Base-by-base conservation (phyloP, 257 asterid species). In the Solanum pinnatisectum region DNA sequence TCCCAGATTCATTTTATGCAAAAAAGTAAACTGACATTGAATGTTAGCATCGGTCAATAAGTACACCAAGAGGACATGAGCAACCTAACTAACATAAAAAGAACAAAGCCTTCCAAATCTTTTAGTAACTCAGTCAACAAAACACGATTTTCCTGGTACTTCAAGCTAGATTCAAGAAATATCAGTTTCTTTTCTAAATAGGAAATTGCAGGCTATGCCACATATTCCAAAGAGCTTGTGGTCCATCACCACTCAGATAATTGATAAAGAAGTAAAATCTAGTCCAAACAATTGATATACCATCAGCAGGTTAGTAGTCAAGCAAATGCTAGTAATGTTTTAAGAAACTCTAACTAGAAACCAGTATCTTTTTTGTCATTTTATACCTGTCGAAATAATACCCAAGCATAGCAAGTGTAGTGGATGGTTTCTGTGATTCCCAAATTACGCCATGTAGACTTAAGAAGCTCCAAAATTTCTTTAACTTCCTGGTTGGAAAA, bases 401-500 rank as follows among this genome's bases (percentile, higher is more conserved):
- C 97, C 98, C 99, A 97, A 32, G 98, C 95, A 92, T 96, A 95
- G 94, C 98, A 95, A 84, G 98, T 92, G 88, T 93, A 94, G 87
- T 96, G 98, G 87, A 97, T 94, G 65, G 98, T 97, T 93, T 97
- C 98, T 3, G 98, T 94, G 90, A 97, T 93, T 91, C 99, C 99
- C 84, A 97, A 92, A 90, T 94, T 89, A 88, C 95, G 96, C 98
- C 99, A 97, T 32, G 98, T 93, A 39, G 96, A 95, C 94, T 96
- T 97, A 87, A 96, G 92, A 87, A 97, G 99, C 96, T 97, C 98
- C 95, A 97, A 90, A 93, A 97, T 96, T 92, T 97, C 98, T 91
- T 97, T 98, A 87, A 97, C 98, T 94, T 97, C 99, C 99, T 97
- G 98, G 63, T 84, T 72, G 74, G 73, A 88, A 86, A 71, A 85